Evolutionary conservation across 176 grass and related monocot species (phyloP).

Genomic region (Aegilops longissima): DNA sequence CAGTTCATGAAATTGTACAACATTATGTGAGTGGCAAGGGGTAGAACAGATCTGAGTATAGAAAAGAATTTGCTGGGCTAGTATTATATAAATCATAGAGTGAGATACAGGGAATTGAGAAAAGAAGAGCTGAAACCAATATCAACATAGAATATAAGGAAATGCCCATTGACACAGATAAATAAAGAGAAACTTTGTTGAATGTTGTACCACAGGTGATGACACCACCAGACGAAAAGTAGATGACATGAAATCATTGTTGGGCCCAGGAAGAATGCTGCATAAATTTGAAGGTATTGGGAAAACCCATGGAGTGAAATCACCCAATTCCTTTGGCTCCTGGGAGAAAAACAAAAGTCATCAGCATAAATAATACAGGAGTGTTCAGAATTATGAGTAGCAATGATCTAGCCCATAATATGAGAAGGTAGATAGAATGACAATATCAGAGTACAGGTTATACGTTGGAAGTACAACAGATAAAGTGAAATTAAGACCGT

Average conservation of each 20-base stretch:
- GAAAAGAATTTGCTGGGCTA: background rate
- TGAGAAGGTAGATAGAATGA: background rate
- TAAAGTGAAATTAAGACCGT: background rate
- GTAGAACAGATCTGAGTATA: background rate
- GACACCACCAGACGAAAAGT: constrained; percentile 78
- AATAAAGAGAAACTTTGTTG: background rate
- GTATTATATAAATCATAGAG: background rate
- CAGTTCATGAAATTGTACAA: constrained; percentile 1
- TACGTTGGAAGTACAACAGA: background rate
- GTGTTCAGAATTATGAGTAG: background rate
- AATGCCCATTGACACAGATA: background rate
- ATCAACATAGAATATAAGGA: constrained; percentile 4
- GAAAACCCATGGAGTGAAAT: constrained; percentile 85
- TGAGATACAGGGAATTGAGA: constrained; percentile 4
- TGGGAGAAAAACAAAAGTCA: constrained; percentile 34
- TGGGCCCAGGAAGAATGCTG: constrained; percentile 65
- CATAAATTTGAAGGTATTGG: constrained; percentile 67
- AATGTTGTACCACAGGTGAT: constrained; percentile 76
- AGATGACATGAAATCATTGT: constrained; percentile 87
- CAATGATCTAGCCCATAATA: constrained; percentile 7
- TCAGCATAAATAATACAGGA: background rate
- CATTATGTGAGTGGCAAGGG: background rate
- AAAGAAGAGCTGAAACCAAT: background rate
- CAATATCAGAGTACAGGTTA: constrained; percentile 8
- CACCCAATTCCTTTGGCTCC: constrained; percentile 56